Evolutionary conservation across 371 early-diverging fungal genomes (phyloP), one percentile per base, ranked within the genome.

Genomic region (Funneliformis caledonium): DNA sequence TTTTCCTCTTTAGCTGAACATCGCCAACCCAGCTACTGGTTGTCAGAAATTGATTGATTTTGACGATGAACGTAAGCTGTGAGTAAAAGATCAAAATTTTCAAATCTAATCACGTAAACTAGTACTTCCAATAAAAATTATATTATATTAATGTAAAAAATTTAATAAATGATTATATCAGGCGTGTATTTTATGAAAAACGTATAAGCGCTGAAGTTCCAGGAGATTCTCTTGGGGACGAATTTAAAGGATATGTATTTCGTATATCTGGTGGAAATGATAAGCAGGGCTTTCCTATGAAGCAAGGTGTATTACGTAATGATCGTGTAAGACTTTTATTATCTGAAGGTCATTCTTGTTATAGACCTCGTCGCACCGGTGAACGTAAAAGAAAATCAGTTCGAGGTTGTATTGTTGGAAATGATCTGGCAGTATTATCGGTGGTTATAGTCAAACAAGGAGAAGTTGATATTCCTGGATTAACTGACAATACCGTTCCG

Each of bases 241-340:
- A 99, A 90, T 99, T 97, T 95, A 96, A 96, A 92, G 99, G 99
- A 82, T 98, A 96, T 91, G 94, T 98, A 85, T 95, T 99, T 92
- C 95, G 97, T 87, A 97, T 99, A 86, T 95, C 97, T 82, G 99
- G 99, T 85, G 99, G 99, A 85, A 97, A 98, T 92, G 99, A 99
- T 93, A 97, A 97, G 92, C 99, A 99, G 93, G 99, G 99, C 89
- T 95, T 95, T 93, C 95, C 95, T 86, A 95, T 95, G 95, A 98
- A 97, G 94, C 96, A 97, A 90, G 98, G 97, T 92, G 95, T 99
- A 81, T 92, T 97, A 82, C 90, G 94, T 81, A 92, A 93, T 80
- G 91, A 94, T 88, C 97, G 99, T 94, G 96, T 97, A 83, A 94
- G 97, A 83, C 94, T 98, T 84, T 89, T 94, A 84, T 93, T 99